Evolutionary conservation across 2,329 filamentous ascomycete genomes (phyloP).

Genomic region (Fusarium neocosmosporiellum): DNA sequence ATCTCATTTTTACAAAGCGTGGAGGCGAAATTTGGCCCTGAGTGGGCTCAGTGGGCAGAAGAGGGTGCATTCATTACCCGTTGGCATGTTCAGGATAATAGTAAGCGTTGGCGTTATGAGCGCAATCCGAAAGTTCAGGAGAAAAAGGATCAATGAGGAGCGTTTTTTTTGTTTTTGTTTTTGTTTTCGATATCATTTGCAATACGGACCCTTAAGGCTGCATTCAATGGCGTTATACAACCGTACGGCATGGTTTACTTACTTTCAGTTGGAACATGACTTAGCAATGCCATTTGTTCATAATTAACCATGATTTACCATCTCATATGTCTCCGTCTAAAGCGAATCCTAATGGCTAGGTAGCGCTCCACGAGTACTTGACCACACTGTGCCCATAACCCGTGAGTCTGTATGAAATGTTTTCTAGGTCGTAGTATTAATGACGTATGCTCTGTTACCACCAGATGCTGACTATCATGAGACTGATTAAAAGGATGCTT

Average conservation of each 20-base stretch:
- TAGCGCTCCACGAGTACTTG: no score
- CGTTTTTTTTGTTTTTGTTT: no score
- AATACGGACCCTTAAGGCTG: background rate
- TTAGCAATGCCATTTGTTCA: background rate
- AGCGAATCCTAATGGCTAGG: no score
- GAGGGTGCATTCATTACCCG: background rate
- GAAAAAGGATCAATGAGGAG: background rate
- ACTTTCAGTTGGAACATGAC: background rate
- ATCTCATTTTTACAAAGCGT: constrained; percentile 29
- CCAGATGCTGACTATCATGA: no score
- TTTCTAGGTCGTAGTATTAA: no score
- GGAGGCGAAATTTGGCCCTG: constrained; percentile 18
- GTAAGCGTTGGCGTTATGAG: constrained; percentile 2
- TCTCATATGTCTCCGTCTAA: no score
- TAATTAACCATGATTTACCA: background rate
- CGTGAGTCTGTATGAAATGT: background rate
- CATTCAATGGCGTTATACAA: background rate
- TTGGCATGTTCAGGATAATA: constrained; percentile 3
- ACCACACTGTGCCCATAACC: no score
- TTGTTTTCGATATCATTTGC: background rate
- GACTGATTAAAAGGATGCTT: no score
- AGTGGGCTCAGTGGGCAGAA: constrained; percentile 40
- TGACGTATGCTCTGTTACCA: no score
- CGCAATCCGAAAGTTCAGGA: background rate
- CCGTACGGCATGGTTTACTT: background rate